Evolutionary conservation across 2,329 filamentous ascomycete genomes (phyloP), one percentile per base, ranked within the genome.

Genomic region (Claviceps digitariae): DNA sequence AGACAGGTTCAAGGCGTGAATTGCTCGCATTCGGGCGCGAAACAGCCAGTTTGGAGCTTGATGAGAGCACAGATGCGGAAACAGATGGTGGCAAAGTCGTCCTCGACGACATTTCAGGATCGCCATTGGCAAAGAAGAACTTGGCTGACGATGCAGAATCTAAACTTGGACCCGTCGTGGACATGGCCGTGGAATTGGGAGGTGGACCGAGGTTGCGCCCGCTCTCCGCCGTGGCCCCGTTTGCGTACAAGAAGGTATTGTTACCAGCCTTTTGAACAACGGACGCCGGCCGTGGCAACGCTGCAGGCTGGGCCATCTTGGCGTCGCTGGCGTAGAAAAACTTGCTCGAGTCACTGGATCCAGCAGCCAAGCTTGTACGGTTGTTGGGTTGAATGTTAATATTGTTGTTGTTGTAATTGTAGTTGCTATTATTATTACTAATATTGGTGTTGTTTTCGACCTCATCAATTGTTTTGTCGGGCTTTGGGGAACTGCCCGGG

Each of bases 281-380:
- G n/a, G 66, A 62, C 23, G 64, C 66, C 54, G 66, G 64, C 43
- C 69, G 61, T 20, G 69, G 71, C 34, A 69, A 69, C 29, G 70
- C 62, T 50, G 63, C 61, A 51, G 61, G 66, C 58, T 66, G 63
- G 51, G 62, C 58, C 23, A 73, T 68, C 60, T 79, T 83, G 41
- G 78, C 86, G 60, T 95, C 88, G 65, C 83, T 88, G 29, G 90
- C 93, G 66, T 94, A 90, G 67, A 98, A 96, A 76, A 97, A 97
- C 71, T 89, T 91, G 52, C 36, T 58, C 61, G 61, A 66, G 60
- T 64, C 57, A 58, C 58, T 51, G 55, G 61, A 51, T 21, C 64
- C 60, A 51, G 64, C 56, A 51, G 46, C 65, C 52, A 71, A 59
- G 10, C 62, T 65, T 17, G 29, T 64, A 59, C 56, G 48, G 44